Conservation (phyloP, 345 rosid species). For the Euphorbia peplus region DNA sequence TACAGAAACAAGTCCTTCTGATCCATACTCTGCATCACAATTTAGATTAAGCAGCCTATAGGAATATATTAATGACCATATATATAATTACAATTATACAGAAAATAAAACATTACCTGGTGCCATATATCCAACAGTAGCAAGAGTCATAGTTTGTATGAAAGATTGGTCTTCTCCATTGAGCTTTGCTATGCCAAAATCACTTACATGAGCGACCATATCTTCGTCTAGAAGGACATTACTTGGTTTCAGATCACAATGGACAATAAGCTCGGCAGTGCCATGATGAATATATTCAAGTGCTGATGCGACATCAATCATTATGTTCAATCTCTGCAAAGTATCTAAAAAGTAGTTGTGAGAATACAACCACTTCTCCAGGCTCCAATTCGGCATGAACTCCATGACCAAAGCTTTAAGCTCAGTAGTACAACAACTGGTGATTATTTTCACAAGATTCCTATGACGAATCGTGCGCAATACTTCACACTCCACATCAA, state of each 20-base stretch:
- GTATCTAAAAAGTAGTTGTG: not conserved
- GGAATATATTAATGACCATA: too few relatives aligned
- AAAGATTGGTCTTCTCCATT: too few relatives aligned
- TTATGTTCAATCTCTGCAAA: not conserved
- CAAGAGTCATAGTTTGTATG: too few relatives aligned
- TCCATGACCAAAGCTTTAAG: not conserved
- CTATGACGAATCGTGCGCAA: not conserved
- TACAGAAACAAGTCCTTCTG: too few relatives aligned
- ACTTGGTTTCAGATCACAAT: constrained; percentile 1
- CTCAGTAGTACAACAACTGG: not conserved
- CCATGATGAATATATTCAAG: not conserved
- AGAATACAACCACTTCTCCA: not conserved
- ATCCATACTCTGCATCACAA: too few relatives aligned
- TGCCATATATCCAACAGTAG: too few relatives aligned
- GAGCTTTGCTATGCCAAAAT: too few relatives aligned
- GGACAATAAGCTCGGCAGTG: not conserved
- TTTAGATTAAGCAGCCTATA: too few relatives aligned
- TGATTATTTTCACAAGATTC: not conserved
- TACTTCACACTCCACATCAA: not conserved
- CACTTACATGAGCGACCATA: too few relatives aligned
- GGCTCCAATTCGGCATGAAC: not conserved
- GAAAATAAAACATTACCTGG: too few relatives aligned
- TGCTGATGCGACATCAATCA: not conserved
- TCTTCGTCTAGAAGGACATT: not conserved
- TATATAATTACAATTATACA: too few relatives aligned